phyloP scores from a whole-genome alignment of 31 red algal species.

The Odonthalia washingtoniensis region DNA sequence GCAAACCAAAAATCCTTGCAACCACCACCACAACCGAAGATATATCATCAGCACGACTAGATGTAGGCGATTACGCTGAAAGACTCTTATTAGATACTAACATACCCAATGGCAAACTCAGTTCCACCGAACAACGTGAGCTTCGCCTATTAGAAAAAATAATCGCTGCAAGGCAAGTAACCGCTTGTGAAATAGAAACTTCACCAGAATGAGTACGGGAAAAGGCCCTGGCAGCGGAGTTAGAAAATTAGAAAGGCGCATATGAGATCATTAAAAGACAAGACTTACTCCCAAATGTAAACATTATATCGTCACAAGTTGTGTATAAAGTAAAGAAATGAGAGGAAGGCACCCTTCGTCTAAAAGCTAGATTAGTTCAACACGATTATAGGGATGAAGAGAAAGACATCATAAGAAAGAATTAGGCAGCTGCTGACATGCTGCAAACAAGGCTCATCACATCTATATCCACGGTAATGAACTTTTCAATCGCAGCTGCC shows the following conservation, averaged over 20 bases:
- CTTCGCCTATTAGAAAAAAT: too few relatives aligned
- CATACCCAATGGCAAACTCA: too few relatives aligned
- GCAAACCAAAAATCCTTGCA: too few relatives aligned
- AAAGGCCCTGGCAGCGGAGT: not conserved
- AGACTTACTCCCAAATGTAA: too few relatives aligned
- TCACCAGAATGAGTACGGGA: not conserved
- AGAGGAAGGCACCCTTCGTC: not conserved
- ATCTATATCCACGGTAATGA: not conserved
- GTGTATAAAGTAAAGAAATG: constrained; percentile 44
- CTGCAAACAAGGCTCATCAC: not conserved
- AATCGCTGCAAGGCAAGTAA: not conserved
- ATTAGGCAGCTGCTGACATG: constrained; percentile 16
- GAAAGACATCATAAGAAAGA: constrained; percentile 2
- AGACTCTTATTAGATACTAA: too few relatives aligned
- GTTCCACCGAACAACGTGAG: too few relatives aligned
- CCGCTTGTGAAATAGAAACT: not conserved
- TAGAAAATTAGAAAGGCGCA: too few relatives aligned
- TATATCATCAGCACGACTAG: too few relatives aligned
- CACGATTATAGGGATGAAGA: not conserved
- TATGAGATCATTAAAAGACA: too few relatives aligned
- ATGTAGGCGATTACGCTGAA: too few relatives aligned
- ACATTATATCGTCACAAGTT: constrained; percentile 15
- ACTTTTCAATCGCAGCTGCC: not conserved
- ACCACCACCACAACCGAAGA: too few relatives aligned
- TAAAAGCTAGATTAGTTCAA: constrained; percentile 5